phyloP scores from a whole-genome alignment of 169 alveolate species.

The Eimeria mitis region DNA sequence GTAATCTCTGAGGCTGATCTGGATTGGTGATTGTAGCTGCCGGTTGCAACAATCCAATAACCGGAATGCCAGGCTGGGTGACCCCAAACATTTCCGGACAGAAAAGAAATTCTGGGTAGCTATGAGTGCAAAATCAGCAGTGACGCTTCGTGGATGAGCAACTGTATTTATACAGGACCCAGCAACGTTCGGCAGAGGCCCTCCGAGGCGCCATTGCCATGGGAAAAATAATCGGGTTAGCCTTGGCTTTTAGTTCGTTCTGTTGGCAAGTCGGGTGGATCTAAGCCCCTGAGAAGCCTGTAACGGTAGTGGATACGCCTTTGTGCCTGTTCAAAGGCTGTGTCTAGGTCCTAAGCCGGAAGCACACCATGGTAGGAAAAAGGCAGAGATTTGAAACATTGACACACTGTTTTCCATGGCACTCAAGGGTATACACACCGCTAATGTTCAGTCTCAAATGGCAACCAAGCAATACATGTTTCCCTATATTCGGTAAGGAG shows the following conservation, averaged over 20 bases:
- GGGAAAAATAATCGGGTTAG: background rate
- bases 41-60: background rate
- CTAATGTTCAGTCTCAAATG: background rate
- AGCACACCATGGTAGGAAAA: background rate
- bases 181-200: background rate
- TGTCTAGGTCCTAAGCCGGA: constrained; percentile 30
- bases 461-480: background rate
- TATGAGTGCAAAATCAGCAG: background rate
- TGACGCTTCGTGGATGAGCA: background rate
- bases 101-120: background rate
- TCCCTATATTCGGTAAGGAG: background rate
- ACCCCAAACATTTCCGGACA: background rate
- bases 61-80: background rate
- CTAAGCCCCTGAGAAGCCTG: constrained; percentile 30
- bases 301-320: constrained; percentile 49
- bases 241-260: background rate
- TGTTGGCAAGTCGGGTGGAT: constrained; percentile 3
- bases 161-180: background rate
- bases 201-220: background rate
- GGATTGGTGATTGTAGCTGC: background rate
- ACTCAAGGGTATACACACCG: background rate
- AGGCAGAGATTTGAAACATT: background rate
- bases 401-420: background rate
- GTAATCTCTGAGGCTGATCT: background rate
- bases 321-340: constrained; percentile 48